Evolutionary conservation across 768 basidiomycete genomes (phyloP).

Genomic region (Mycena capillaripes): DNA sequence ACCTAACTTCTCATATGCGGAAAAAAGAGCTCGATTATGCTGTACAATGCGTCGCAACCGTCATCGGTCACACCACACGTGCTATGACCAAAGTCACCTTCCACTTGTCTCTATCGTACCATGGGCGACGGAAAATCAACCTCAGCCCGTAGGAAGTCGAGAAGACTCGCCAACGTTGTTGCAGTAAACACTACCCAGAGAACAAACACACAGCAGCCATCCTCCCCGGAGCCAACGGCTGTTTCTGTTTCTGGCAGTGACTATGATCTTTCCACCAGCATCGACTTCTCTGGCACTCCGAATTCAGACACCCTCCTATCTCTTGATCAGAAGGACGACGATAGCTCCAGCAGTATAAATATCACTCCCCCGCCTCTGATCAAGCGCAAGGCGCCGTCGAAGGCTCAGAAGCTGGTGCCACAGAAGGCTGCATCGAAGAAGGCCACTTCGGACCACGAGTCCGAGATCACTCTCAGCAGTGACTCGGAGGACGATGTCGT

Average conservation of each 20-base stretch:
- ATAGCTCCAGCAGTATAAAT: neutral
- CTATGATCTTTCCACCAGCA: neutral
- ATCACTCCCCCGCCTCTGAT: neutral
- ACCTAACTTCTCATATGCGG: too few relatives aligned
- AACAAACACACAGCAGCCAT: neutral
- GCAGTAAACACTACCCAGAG: neutral
- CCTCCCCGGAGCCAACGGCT: neutral
- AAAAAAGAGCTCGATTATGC: too few relatives aligned
- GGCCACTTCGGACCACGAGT: neutral
- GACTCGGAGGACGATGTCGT: neutral
- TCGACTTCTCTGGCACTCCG: neutral
- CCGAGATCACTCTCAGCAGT: neutral
- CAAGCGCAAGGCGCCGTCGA: neutral
- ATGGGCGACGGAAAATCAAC: neutral
- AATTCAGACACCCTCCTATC: neutral
- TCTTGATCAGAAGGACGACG: neutral
- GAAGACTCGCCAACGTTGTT: neutral
- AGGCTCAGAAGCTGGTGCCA: too few relatives aligned
- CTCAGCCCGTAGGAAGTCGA: neutral
- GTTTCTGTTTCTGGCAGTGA: neutral
- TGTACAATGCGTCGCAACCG: too few relatives aligned
- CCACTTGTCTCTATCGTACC: neutral
- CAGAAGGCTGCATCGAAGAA: neutral
- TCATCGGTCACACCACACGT: too few relatives aligned
- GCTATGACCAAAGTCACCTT: too few relatives aligned